Conservation (phyloP, 352 stramenopile genomes). For the Elongisporangium anandrum region DNA sequence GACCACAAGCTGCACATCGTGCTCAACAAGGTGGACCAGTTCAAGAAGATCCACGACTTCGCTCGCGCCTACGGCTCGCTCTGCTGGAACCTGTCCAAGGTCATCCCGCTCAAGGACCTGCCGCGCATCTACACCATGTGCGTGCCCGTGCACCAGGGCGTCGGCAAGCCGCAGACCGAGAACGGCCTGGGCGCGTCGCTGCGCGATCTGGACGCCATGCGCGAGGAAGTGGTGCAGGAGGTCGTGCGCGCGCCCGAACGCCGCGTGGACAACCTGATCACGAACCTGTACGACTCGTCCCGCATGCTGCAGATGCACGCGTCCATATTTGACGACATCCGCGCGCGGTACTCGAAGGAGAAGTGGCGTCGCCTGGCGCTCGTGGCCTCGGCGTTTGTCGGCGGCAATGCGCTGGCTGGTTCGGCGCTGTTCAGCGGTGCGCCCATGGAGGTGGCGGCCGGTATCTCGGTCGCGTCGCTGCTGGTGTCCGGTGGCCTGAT, state of each 20-base stretch:
- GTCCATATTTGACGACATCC: conserved; percentile 80
- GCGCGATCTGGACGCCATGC: conserved; percentile 93
- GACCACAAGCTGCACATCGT: conserved; percentile 99
- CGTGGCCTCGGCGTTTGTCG: conserved; percentile 53
- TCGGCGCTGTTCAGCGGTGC: conserved; percentile 75
- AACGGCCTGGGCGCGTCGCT: conserved; percentile 75
- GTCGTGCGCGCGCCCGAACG: conserved; percentile 96
- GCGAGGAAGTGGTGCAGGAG: conserved; percentile 97
- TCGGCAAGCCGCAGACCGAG: conserved; percentile 39
- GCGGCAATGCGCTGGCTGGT: conserved; percentile 69
- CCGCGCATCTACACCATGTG: conserved; percentile 99
- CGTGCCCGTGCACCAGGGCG: conserved; percentile 84
- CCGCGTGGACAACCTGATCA: conserved; percentile 99
- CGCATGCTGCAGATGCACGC: conserved; percentile 95
- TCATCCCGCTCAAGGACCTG: conserved; percentile 99
- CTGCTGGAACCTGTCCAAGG: conserved; percentile 98
- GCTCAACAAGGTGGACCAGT: conserved; percentile 99
- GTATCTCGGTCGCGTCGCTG: conserved; percentile 71
- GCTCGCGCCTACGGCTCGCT: conserved; percentile 97
- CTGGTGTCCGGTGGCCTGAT: conserved; percentile 81
- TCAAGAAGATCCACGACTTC: conserved; percentile 99
- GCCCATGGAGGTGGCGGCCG: conserved; percentile 80
- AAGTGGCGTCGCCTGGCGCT: conserved; percentile 79
- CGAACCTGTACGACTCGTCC: conserved; percentile 93
- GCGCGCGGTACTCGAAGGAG: conserved; percentile 67